A percentile compares a stretch with the other conserved stretches of the same genome.
Evolutionary conservation across 208 protist genomes (phyloP).

Genomic region (Trypanosomatidae sp.): DNA sequence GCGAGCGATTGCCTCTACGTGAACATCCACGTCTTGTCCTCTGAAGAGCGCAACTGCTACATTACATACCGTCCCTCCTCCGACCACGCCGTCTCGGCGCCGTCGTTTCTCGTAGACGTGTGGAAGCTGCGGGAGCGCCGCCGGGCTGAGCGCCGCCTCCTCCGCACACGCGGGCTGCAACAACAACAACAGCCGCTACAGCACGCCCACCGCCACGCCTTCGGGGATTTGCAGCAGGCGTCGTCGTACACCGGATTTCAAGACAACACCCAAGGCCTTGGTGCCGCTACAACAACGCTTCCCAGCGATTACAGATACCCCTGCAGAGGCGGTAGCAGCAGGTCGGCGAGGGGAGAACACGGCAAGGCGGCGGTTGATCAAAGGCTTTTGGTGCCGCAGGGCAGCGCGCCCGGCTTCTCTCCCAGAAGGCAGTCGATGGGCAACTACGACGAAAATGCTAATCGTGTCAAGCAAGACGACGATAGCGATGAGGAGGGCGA

Average conservation of each 20-base stretch:
- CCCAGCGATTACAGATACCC: background rate
- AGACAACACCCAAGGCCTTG: background rate
- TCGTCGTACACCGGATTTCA: background rate
- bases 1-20: conserved; percentile 83
- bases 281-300: background rate
- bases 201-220: background rate
- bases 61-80: conserved; percentile 73
- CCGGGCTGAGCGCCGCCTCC: conserved; percentile 14
- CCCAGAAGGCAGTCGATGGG: background rate
- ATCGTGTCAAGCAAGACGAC: background rate
- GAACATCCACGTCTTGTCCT: conserved; percentile 87
- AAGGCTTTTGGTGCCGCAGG: background rate
- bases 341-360: background rate
- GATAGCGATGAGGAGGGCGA: conserved; percentile 17
- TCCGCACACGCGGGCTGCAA: conserved; percentile 12
- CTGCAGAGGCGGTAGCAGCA: background rate
- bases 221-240: background rate
- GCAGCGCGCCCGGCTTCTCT: background rate
- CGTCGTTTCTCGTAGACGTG: conserved; percentile 79
- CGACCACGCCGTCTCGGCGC: conserved; percentile 47
- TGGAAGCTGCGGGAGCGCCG: conserved; percentile 31
- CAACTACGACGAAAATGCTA: background rate
- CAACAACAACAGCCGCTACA: conserved; percentile 6
- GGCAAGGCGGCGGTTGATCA: background rate
- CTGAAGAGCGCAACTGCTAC: conserved; percentile 77